These are phyloP conservation scores for Mucor lusitanicus DNA, from an alignment of 371 early-diverging fungal species.

Conservation along the genomic window DNA sequence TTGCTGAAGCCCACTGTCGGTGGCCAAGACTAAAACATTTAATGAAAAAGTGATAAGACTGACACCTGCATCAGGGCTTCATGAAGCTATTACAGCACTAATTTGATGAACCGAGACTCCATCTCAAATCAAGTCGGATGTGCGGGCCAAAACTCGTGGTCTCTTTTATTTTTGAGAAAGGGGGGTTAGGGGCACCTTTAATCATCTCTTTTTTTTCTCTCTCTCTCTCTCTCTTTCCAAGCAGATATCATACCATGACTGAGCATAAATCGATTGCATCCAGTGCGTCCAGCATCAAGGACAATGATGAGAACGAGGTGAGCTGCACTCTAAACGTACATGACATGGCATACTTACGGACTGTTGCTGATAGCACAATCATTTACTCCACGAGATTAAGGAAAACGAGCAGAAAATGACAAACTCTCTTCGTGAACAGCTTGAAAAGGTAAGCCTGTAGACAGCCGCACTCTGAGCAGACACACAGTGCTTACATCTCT, in stretches of 20 bases:
- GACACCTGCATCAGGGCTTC: not conserved
- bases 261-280: conserved; percentile 2
- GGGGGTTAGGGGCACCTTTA: not conserved
- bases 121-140: not conserved
- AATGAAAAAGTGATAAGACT: not conserved
- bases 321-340: not conserved
- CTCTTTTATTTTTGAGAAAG: not conserved
- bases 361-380: not conserved
- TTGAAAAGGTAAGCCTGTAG: conserved; percentile 51
- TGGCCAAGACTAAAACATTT: not conserved
- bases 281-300: not conserved
- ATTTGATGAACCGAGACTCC: not conserved
- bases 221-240: not conserved
- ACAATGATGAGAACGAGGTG: not conserved
- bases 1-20: too few relatives aligned
- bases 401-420: conserved; percentile 39
- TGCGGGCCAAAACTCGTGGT: not conserved
- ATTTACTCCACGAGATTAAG: conserved; percentile 20
- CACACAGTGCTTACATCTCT: too few relatives aligned
- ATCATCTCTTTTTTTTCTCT: not conserved
- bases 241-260: not conserved
- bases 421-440: conserved; percentile 45
- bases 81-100: not conserved
- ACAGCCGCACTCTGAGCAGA: too few relatives aligned
- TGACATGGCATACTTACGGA: not conserved